Evolutionary conservation across 2,329 filamentous ascomycete species (phyloP), one percentile per base, ranked within the genome.

Genomic region (Fusarium camptoceras): DNA sequence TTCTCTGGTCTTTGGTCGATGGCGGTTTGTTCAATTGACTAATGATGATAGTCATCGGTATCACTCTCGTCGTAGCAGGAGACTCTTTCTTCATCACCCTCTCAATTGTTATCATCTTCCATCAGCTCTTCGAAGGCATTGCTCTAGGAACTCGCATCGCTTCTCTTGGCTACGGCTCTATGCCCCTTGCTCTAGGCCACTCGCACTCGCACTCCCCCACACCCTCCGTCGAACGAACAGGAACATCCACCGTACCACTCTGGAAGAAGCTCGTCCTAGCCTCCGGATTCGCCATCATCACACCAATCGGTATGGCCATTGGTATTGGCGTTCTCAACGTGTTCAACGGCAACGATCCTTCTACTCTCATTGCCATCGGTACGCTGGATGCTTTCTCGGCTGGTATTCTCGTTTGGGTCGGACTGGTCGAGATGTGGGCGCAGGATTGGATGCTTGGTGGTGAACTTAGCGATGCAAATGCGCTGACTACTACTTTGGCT

Each of bases 301-400:
- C 92, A 0, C 92, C 92, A 0, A 81, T 93, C 22, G 92, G 92
- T 7, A 94, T 94, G 92, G 91, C 88, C 1, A 94, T 94, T 54
- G 92, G 92, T 1, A 89, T 94, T 24, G 91, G 90, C 2, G 90
- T 92, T 4, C 78, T 94, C 16, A 80, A 89, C 37, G 77, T 83
- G 7, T 94, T 94, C 80, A 94, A 94, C 74, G 92, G 91, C 6
- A 93, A 92, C 71, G 86, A 92, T 68, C 85, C 84, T 3, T 82
- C 83, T 5, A 94, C 92, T 0, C 82, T 94, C 41, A 80, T 94
- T 46, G 89, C 91, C 2, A 88, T 94, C 22, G 92, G 91, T 1
- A 92, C 91, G 0, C 81, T 94, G 1, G 89, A 94, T 77, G 90
- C 92, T 2, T 76, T 94, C 10, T 92, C 89, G 0, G 91, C 92